Base-by-base conservation (phyloP, 768 basidiomycete genomes). In the Kwoniella heveanensis region DNA sequence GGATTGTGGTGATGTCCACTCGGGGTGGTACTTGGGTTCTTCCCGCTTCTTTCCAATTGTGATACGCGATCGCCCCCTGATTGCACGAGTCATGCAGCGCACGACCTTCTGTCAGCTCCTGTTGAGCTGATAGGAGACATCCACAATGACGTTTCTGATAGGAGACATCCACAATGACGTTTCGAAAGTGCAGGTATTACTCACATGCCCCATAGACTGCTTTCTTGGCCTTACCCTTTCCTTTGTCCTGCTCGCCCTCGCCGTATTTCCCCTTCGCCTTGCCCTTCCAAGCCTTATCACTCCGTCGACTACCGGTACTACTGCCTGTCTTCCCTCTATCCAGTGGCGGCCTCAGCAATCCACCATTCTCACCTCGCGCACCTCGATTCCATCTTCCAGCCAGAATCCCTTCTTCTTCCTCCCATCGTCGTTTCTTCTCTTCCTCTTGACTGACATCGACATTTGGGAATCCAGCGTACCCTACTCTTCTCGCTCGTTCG, bases 401-500 rank as follows among this genome's bases (percentile, higher is more conserved):
- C 68, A 94, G 76, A 36, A 93, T 88, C 44, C 90, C 84, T 75
- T 94, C 90, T 78, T 96, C 92, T 72, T 92, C 90, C 60, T 87
- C 86, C 86, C 90, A 90, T 78, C 90, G 88, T 50, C 82, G 77
- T 30, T 81, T 80, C 64, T 86, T 82, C 21, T 89, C 90, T 19
- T 76, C 76, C 64, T 93, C 90, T 25, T 88, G 86, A 80, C 90
- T 92, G 52, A 91, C 89, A 72, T 95, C 93, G 64, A 93, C 87
- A 59, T 86, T 87, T 0, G 92, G 93, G 76, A 94, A 95, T 72
- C 90, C 86, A 76, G 92, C 92, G 80, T 94, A 97, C 25, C 94
- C 83, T 64, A 91, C 90, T 68, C 85, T 83, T 77, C 86, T 85
- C 77, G 90, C 88, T 39, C 92, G 85, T 27, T 81, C 83, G 73